phyloP scores from a whole-genome alignment of 148 eudicot genomes.

The Beta vulgaris region DNA sequence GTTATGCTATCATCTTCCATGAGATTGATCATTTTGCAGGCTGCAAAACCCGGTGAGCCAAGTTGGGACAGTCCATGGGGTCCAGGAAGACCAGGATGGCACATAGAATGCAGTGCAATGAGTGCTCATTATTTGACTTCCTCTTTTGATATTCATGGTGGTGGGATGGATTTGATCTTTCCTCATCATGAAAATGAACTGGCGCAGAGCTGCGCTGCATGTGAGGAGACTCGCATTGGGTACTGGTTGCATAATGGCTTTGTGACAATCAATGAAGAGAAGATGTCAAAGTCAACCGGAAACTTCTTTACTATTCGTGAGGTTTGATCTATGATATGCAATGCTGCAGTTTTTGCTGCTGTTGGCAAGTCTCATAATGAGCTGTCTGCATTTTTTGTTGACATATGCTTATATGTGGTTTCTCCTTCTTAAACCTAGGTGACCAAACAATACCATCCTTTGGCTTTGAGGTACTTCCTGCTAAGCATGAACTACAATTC shows the following conservation, averaged over 20 bases:
- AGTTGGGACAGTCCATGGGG: conserved; percentile 97
- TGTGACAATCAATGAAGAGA: conserved; percentile 71
- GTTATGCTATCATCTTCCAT: conserved; percentile 8
- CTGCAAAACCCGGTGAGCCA: conserved; percentile 89
- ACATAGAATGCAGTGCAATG: conserved; percentile 99
- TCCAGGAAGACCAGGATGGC: conserved; percentile 98
- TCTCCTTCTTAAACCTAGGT: conserved; percentile 41
- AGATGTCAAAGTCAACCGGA: conserved; percentile 81
- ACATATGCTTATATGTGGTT: neutral
- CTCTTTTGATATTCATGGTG: conserved; percentile 90
- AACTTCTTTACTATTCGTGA: conserved; percentile 87
- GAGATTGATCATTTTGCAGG: conserved; percentile 36
- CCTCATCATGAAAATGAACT: conserved; percentile 97
- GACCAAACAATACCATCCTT: conserved; percentile 70
- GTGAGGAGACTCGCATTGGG: conserved; percentile 61
- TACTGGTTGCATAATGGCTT: conserved; percentile 93
- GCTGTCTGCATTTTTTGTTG: neutral
- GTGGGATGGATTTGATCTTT: conserved; percentile 83
- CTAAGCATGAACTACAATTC: conserved; percentile 75
- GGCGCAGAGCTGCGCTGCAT: conserved; percentile 92
- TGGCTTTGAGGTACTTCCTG: conserved; percentile 82
- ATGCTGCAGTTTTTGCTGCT: neutral
- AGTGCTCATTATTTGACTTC: conserved; percentile 65
- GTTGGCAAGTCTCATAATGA: neutral
- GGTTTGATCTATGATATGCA: conserved; percentile 40